Percentiles rank a stretch among this genome's conserved stretches.
Conservation (phyloP, 2,329 filamentous ascomycete species). For the Harringtonia lauricola region DNA sequence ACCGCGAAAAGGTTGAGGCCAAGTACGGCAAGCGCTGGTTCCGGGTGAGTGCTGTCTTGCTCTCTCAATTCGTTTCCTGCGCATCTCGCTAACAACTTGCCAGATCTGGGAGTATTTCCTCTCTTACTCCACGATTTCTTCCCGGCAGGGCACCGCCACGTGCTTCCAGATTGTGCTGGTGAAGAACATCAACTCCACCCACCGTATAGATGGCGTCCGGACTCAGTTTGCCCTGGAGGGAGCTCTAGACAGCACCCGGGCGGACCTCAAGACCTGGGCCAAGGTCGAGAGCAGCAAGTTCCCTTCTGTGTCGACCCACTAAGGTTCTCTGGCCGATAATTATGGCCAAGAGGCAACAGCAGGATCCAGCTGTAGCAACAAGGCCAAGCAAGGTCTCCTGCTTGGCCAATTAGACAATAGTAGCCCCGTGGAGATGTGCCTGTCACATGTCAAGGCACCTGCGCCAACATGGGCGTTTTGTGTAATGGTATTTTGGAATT, state of each 20-base stretch:
- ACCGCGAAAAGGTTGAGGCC: conserved; percentile 81
- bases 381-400: no score
- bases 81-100: not conserved
- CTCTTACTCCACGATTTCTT: conserved; percentile 72
- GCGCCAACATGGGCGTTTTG: no score
- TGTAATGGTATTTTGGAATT: no score
- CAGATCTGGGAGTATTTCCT: conserved; percentile 91
- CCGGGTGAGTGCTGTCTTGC: conserved; percentile 50
- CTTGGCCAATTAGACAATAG: not conserved
- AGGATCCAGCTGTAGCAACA: no score
- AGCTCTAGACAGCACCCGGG: conserved; percentile 33
- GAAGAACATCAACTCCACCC: conserved; percentile 83
- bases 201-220: conserved; percentile 64
- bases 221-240: conserved; percentile 59
- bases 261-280: conserved; percentile 22
- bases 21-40: conserved; percentile 97
- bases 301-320: conserved; percentile 17
- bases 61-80: not conserved
- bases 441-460: no score
- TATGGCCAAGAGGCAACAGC: not conserved
- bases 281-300: conserved; percentile 20
- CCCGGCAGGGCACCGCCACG: conserved; percentile 71
- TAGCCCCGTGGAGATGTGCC: not conserved
- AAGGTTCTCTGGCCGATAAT: conserved; percentile 2
- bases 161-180: conserved; percentile 81